Base-by-base conservation (phyloP, 2,329 filamentous ascomycete species). In the Diplodia mutila region DNA sequence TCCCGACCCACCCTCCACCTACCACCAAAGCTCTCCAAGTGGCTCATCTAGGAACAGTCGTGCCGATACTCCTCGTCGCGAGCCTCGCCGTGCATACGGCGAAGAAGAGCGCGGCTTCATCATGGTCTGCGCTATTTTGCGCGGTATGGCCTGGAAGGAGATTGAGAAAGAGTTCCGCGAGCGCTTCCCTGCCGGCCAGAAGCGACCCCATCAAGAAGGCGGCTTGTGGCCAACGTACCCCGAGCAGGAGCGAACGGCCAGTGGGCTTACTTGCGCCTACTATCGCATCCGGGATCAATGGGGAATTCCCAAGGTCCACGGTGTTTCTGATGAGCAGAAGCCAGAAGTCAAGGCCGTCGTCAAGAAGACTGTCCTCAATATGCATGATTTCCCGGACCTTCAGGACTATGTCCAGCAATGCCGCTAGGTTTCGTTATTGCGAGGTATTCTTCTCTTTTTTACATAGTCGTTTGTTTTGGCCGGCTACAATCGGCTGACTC, bases 251-350 rank as follows among this genome's bases (percentile, higher is more conserved):
- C 53, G 54, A 27, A 67, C 65, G 23, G 11, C 46, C 8, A 53
- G 65, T n/a, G 54, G 65, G 6, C 42, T 67, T 4, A 61, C 65
- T 16, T 67, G 65, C 46, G 65, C 65, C 29, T 67, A 67, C 65
- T 67, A 67, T 52, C 54, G 54, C 65, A 61, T 67, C 32, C 65
- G n/a, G n/a, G n/a, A n/a, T n/a, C n/a, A n/a, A n/a, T n/a, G n/a
- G n/a, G n/a, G n/a, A n/a, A n/a, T n/a, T n/a, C 42, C 54, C n/a
- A 67, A 61, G 29, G 65, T 61, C 32, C 65, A 54, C n/a, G 65
- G 54, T 21, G 42, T 61, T 21, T 55, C 46, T 32, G 65, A 67
- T 32, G 54, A 67, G 9, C 32, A 51, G 53, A 67, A 67, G 46
- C 42, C 42, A 11, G 65, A 67, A 16, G 65, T 67, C 21, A 67